Evolutionary conservation across 345 rosid genomes (phyloP), one percentile per base, ranked within the genome.

Genomic region (Aethionema arabicum): DNA sequence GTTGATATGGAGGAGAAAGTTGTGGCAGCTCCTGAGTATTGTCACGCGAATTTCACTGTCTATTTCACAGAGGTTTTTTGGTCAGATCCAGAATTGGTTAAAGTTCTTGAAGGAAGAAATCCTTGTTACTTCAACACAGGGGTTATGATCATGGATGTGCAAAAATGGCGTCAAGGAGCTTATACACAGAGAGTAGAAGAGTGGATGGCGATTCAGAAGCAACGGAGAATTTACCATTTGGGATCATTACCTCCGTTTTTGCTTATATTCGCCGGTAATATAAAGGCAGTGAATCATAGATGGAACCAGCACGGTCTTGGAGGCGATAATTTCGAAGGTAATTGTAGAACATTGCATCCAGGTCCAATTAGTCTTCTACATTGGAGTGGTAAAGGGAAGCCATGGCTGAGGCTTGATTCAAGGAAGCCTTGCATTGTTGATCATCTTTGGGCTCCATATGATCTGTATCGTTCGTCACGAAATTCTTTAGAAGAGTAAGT

Each of bases 361-460:
- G 86, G 81, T 39, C 83, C 83, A 3, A 59, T 76, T 37, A 74
- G 79, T 21, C 77, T 74, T 16, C 78, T 78, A 6, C 83, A 76
- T 61, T 78, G 83, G 83, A 78, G 81, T 53, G 86, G 80, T 2
- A 81, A 74, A 50, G 81, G 83, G 0, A 77, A 82, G 69, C 81
- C 83, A 13, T 72, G 83, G 81, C 30, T 71, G 49, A 77, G 86
- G 59, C 49, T 73, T 15, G 81, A 77, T 53, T 70, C 78, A 0
- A 47, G 76, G 53, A 76, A 74, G 57, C 83, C 81, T 2, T 78
- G 85, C 43, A 49, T 52, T 5, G 71, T 76, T 54, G 85, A 78
- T 69, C 68, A 71, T 47, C 64, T 76, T 2, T 81, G 85, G 85
- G 82, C 76, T 40, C 85, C 83, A 0, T 81, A 76, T 21, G 81